Evolutionary conservation across 2,329 filamentous ascomycete species (phyloP).

Genomic region (Graphilbum ipis-grandicollis): DNA sequence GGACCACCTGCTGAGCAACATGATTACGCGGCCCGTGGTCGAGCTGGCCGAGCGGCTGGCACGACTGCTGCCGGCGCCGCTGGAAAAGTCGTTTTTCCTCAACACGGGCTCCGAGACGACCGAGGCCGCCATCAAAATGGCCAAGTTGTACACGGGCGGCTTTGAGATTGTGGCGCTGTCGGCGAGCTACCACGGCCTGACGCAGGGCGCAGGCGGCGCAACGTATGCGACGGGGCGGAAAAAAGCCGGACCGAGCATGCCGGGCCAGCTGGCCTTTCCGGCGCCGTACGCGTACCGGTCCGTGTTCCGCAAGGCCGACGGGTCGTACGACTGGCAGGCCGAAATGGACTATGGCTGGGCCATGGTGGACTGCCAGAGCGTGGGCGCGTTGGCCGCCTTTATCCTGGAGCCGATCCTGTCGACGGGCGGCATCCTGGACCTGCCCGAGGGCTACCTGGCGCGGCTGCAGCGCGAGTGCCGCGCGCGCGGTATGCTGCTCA

Average conservation of each 20-base stretch:
- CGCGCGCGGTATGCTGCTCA: constrained; percentile 1
- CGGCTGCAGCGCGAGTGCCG: constrained; percentile 33
- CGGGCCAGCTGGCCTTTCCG: constrained; percentile 39
- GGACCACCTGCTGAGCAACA: constrained; percentile 39
- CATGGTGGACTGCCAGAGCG: constrained; percentile 39
- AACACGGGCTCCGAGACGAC: constrained; percentile 11
- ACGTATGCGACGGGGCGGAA: constrained; percentile 35
- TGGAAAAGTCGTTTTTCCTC: constrained; percentile 38
- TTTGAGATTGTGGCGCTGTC: constrained; percentile 45
- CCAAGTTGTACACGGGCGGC: constrained; percentile 43
- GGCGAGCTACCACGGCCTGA: constrained; percentile 44
- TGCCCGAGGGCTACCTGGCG: constrained; percentile 36
- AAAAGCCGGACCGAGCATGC: constrained; percentile 27
- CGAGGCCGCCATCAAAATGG: constrained; percentile 25
- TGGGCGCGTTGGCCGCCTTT: constrained; percentile 43
- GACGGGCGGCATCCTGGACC: constrained; percentile 35
- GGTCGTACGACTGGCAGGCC: constrained; percentile 46
- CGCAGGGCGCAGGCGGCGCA: constrained; percentile 30
- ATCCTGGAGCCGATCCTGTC: constrained; percentile 45
- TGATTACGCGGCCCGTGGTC: constrained; percentile 37
- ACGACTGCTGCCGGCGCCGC: constrained; percentile 23
- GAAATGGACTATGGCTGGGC: constrained; percentile 45
- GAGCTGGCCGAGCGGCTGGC: constrained; percentile 31
- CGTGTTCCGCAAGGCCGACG: constrained; percentile 38
- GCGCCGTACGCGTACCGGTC: constrained; percentile 45